Base-by-base conservation (phyloP, 495 filamentous ascomycete genomes). In the Durotheca rogersii region DNA sequence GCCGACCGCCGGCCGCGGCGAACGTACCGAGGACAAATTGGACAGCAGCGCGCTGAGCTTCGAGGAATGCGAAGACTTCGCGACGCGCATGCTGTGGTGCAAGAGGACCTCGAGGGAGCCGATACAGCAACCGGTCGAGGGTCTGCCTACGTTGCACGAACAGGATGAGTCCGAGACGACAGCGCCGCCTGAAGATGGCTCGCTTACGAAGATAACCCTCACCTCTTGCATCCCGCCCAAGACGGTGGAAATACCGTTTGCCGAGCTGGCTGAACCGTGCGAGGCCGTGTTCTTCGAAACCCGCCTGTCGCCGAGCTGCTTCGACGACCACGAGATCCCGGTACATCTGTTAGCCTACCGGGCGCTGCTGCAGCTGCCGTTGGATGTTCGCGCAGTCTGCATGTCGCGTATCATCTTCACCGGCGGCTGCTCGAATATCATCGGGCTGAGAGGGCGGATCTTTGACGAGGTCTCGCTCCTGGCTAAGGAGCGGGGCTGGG, bases 331-430 rank as follows among this genome's bases (percentile, higher is more conserved):
- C 53, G 89, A 96, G 44, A 77, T 84, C 19, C 80, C 91, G 0
- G 65, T 96, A 0, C 85, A 83, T 20, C 52, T 80, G 6, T 76
- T 97, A 6, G 75, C 90, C 1, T 95, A 95, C 68, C 77, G 78
- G 21, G 73, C 78, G n/a, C 79, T 98, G 3, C 74, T 92, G 1
- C 68, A 80, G 7, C 74, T 95, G 1, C 87, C 90, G 0, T 71
- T 90, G 2, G 93, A 98, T 70, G 81, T 88, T 15, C 83, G 93
- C 16, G 82, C 84, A 0, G 69, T 84, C 6, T 95, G 90, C 67
- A 93, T 96, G 88, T 82, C 90, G 5, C 86, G 92, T 40, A 89
- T 98, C 41, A 77, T 95, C 3, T 83, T 97, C 61, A 85, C 86
- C 0, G 93, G 93, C 27, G 90, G 90, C 4, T 85, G 86, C 36